These are phyloP conservation scores for Leishmania aethiopica DNA, from an alignment of 208 protist species.

Conservation along the genomic window DNA sequence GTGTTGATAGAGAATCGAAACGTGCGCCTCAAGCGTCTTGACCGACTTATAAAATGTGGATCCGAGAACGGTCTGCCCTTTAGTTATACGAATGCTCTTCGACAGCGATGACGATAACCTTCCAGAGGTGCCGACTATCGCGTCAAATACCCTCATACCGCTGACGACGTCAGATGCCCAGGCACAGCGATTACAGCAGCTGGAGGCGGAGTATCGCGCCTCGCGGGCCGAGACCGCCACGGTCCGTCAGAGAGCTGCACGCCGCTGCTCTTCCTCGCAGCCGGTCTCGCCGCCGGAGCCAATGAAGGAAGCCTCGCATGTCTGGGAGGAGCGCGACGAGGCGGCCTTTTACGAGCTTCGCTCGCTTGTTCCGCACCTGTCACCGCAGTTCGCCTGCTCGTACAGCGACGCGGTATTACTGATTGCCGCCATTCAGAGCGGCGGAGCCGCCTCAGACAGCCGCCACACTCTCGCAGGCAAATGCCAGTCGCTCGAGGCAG, in stretches of 20 bases:
- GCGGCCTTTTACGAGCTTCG: slow-evolving; percentile 56
- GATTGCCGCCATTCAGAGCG: slow-evolving; percentile 59
- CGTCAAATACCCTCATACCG: neutral
- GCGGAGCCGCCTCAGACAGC: slow-evolving; percentile 25
- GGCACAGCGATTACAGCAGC: slow-evolving; percentile 40
- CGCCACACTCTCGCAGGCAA: slow-evolving; percentile 49
- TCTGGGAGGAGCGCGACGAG: slow-evolving; percentile 30
- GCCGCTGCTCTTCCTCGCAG: neutral
- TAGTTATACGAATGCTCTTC: slow-evolving; percentile 27
- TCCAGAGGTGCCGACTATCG: slow-evolving; percentile 44
- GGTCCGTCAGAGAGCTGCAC: slow-evolving; percentile 3
- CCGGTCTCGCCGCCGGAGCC: neutral
- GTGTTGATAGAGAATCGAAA: neutral
- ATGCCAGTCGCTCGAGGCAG: slow-evolving; percentile 49
- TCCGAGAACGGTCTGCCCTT: neutral
- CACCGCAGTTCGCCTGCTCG: slow-evolving; percentile 61
- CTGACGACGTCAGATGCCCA: slow-evolving; percentile 20
- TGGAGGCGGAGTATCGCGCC: slow-evolving; percentile 46
- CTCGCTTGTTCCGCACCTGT: slow-evolving; percentile 71
- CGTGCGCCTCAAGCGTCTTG: neutral
- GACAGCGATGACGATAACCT: slow-evolving; percentile 44
- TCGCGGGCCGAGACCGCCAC: neutral
- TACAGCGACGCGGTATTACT: slow-evolving; percentile 69
- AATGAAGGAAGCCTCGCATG: neutral
- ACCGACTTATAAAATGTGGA: neutral